Percentiles rank a stretch among this genome's conserved stretches.
These are phyloP conservation scores for Amanita rubescens DNA, from an alignment of 768 basidiomycete species.

Conservation along the genomic window DNA sequence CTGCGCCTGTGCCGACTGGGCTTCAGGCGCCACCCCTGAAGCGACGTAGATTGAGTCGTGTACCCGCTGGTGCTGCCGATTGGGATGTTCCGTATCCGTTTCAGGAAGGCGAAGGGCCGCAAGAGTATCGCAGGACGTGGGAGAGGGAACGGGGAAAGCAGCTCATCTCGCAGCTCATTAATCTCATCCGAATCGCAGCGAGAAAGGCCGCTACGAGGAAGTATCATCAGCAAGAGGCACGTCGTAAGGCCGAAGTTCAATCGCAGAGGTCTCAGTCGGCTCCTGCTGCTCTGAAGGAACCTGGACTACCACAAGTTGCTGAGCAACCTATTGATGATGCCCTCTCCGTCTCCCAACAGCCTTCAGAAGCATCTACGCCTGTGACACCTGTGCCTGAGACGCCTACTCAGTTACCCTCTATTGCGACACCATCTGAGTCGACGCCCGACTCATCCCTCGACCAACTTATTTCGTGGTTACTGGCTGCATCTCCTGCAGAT, in stretches of 20 bases:
- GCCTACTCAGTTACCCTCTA: neutral
- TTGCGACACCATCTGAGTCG: slow-evolving; percentile 6
- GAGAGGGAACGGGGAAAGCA: slow-evolving; percentile 54
- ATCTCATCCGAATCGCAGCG: slow-evolving; percentile 52
- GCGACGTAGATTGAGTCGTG: slow-evolving; percentile 54
- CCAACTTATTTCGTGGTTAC: slow-evolving; percentile 32
- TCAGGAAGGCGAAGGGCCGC: slow-evolving; percentile 59
- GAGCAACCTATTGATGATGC: neutral
- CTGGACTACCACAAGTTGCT: slow-evolving; percentile 2
- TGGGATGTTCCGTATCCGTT: slow-evolving; percentile 86
- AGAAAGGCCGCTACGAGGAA: slow-evolving; percentile 54
- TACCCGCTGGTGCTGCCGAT: slow-evolving; percentile 74
- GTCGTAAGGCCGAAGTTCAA: neutral
- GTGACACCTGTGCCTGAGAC: neutral
- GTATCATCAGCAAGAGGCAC: slow-evolving; percentile 22
- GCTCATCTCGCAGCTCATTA: slow-evolving; percentile 53
- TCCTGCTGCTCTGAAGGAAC: neutral
- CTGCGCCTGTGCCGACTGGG: neutral
- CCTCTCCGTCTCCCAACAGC: neutral
- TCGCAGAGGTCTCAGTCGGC: neutral
- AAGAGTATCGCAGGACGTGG: slow-evolving; percentile 59
- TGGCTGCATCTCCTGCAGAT: slow-evolving; percentile 21
- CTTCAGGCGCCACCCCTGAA: slow-evolving; percentile 28
- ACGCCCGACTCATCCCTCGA: slow-evolving; percentile 27
- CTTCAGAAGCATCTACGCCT: neutral